Percentiles rank a stretch among this genome's conserved stretches.
Conservation (phyloP, 2,329 filamentous ascomycete genomes). For the Ceratocystiopsis brevicomis region DNA sequence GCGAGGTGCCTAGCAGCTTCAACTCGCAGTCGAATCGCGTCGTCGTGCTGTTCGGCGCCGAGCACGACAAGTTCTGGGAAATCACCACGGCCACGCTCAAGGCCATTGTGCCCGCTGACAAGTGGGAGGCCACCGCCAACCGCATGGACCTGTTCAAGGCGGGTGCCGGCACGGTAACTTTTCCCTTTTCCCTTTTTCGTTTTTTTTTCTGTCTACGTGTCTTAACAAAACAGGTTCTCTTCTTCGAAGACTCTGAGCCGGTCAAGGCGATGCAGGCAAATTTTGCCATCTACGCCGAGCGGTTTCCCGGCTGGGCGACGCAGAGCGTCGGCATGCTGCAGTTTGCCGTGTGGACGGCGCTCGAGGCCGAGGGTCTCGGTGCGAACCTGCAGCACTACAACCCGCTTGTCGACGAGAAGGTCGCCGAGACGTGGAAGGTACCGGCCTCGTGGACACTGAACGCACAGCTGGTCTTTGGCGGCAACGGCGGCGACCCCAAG, state of each 20-base stretch:
- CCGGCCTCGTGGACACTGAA: constrained; percentile 57
- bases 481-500: constrained; percentile 32
- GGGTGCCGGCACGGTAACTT: constrained; percentile 55
- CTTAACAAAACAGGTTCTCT: constrained; percentile 39
- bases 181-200: neutral
- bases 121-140: constrained; percentile 33
- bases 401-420: constrained; percentile 60
- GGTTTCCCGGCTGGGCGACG: constrained; percentile 58
- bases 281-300: constrained; percentile 56
- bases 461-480: constrained; percentile 73
- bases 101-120: constrained; percentile 45
- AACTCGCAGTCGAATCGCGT: constrained; percentile 72
- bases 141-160: constrained; percentile 40
- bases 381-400: constrained; percentile 91
- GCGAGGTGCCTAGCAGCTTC: constrained; percentile 62
- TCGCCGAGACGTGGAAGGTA: constrained; percentile 48
- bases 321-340: constrained; percentile 73
- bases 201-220: neutral
- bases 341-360: constrained; percentile 59
- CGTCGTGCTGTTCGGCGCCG: constrained; percentile 58
- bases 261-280: constrained; percentile 48
- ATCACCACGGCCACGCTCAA: constrained; percentile 45
- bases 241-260: constrained; percentile 61
- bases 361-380: constrained; percentile 69
- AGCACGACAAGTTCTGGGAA: constrained; percentile 83